phyloP scores from a whole-genome alignment of 2,329 filamentous ascomycete species.

The Calonectria pseudoreteaudii region DNA sequence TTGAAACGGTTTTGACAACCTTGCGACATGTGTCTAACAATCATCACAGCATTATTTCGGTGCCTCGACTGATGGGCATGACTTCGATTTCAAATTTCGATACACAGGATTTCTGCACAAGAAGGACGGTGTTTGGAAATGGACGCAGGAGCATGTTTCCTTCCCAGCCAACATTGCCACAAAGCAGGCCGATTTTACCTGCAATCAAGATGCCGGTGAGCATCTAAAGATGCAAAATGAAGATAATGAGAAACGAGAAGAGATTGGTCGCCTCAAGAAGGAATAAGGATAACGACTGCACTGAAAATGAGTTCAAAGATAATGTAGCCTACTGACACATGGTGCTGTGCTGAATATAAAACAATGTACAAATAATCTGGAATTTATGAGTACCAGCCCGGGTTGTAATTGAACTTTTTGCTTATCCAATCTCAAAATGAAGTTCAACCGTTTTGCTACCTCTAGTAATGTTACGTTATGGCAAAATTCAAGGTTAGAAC shows the following conservation, averaged over 20 bases:
- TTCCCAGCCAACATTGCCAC: constrained; percentile 10
- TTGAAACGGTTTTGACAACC: too few relatives aligned
- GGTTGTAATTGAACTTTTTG: background rate
- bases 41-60: background rate
- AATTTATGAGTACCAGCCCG: background rate
- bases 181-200: background rate
- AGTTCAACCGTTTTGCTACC: background rate
- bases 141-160: constrained; percentile 10
- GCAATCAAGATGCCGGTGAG: constrained; percentile 3
- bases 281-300: background rate
- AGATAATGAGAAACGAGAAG: background rate
- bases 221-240: constrained; percentile 1
- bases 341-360: background rate
- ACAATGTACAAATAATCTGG: background rate
- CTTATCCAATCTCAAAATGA: background rate
- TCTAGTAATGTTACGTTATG: background rate
- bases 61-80: background rate
- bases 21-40: background rate
- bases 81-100: constrained; percentile 11
- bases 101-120: constrained; percentile 8
- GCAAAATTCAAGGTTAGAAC: too few relatives aligned
- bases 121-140: constrained; percentile 7
- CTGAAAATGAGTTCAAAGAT: background rate
- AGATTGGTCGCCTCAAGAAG: background rate
- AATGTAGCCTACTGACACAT: background rate